Base-by-base conservation (phyloP, 192 early-diverging fungal genomes). In the Coemansia sp. region DNA sequence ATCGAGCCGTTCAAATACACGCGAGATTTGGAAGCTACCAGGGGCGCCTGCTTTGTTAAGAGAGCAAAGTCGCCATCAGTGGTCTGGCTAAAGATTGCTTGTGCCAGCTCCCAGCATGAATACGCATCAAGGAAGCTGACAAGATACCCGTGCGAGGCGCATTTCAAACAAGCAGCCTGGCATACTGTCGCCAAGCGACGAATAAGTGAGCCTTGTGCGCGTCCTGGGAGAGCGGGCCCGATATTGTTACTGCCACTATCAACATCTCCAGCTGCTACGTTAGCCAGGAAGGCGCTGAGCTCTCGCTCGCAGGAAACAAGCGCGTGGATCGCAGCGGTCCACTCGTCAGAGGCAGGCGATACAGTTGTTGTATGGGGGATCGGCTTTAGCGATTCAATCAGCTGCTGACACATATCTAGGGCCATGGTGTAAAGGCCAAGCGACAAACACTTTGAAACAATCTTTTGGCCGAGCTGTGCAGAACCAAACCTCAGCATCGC, bases 51-150 rank as follows among this genome's bases (percentile, higher is more conserved):
- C 0, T 63, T 57, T 45, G 81, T 78, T 56, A 83, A 63, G 6
- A 58, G 36, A 6, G 81, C 76, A 78, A 72, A 83, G 63, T 83
- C 81, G 44, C 81, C 81, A 39, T 72, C 81, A 1, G 68, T 63
- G 12, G 81, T 83, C 39, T 83, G 72, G 24, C 61, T 66, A 51
- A 78, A 75, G 0, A 83, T 61, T 14, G 62, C 18, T n/a, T 44
- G 59, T 4, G 76, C 72, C 36, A 83, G 34, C 65, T 73, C 68
- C 81, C 81, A 83, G 64, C 76, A 71, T 18, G 69, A 53, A 21
- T 72, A 66, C 3, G 69, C 57, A 23, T 83, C 76, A 8, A 78
- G 69, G 24, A 83, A 63, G 2, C 43, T 26, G 15, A 57, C 58
- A 38, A 82, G 64, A 16, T 67, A 62, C n/a, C 62, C 41, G 1